These are phyloP conservation scores for Hanseniaspora thailandica DNA, from an alignment of 805 yeast species.

Conservation along the genomic window DNA sequence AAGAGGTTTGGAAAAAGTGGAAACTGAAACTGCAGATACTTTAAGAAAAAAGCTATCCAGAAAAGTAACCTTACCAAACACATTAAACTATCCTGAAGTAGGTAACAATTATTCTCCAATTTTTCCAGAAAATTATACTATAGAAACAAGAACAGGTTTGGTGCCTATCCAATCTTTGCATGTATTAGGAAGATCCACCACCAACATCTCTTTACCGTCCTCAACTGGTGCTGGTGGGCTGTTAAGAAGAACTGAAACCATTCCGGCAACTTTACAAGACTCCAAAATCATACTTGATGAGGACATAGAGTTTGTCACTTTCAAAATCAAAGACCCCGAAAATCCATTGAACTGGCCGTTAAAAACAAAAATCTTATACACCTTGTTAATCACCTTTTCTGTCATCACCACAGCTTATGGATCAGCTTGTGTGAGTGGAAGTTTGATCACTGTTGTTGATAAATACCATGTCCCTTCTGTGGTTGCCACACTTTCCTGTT, in stretches of 20 bases:
- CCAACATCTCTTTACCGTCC: background rate
- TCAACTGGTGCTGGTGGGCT: conserved; percentile 19
- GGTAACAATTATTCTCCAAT: conserved; percentile 39
- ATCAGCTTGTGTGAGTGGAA: conserved; percentile 82
- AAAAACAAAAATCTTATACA: conserved; percentile 48
- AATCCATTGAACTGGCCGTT: conserved; percentile 81
- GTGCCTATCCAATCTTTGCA: conserved; percentile 70
- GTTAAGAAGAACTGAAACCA: conserved; percentile 31
- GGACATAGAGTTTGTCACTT: conserved; percentile 76
- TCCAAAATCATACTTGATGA: background rate
- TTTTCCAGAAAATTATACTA: conserved; percentile 83
- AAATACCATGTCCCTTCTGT: conserved; percentile 60
- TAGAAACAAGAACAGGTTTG: conserved; percentile 80
- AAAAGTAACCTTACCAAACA: conserved; percentile 43
- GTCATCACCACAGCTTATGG: conserved; percentile 91
- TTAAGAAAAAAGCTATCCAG: conserved; percentile 51
- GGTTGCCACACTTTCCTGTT: conserved; percentile 68
- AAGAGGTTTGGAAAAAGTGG: background rate
- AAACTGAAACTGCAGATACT: conserved; percentile 67
- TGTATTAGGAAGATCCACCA: conserved; percentile 43
- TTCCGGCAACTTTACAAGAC: conserved; percentile 25
- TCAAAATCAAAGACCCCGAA: conserved; percentile 65
- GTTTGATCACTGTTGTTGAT: conserved; percentile 54
- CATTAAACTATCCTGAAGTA: conserved; percentile 35
- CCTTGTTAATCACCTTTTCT: conserved; percentile 53